phyloP scores from a whole-genome alignment of 129 eudicot species.

The Oenanthe sinensis region DNA sequence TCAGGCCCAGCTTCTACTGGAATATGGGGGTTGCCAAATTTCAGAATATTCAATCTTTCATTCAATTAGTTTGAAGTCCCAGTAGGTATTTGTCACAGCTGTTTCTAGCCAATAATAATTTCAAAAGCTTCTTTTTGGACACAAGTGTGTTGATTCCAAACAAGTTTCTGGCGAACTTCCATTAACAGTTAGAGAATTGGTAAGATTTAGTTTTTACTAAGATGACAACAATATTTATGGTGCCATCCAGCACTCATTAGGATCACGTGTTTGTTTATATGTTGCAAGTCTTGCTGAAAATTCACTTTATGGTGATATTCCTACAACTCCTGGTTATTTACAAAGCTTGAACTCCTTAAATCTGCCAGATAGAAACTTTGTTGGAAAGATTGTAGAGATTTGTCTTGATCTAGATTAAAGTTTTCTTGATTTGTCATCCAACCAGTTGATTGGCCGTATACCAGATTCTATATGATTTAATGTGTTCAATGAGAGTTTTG shows the following conservation, averaged over 20 bases:
- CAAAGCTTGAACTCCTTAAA: slow-evolving; percentile 45
- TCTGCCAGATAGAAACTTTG: slow-evolving; percentile 40
- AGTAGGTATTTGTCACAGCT: slow-evolving; percentile 33
- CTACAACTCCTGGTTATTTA: slow-evolving; percentile 34
- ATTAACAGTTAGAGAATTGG: slow-evolving; percentile 32
- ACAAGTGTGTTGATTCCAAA: slow-evolving; percentile 33
- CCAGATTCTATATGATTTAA: slow-evolving; percentile 34
- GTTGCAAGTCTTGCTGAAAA: slow-evolving; percentile 41
- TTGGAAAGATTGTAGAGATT: slow-evolving; percentile 39
- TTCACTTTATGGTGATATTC: slow-evolving; percentile 37
- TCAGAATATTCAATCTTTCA: slow-evolving; percentile 42
- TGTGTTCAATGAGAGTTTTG: slow-evolving; percentile 36
- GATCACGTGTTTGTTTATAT: slow-evolving; percentile 41
- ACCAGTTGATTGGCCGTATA: slow-evolving; percentile 40
- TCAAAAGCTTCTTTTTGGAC: slow-evolving; percentile 35
- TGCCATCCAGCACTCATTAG: slow-evolving; percentile 45
- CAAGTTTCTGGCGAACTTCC: slow-evolving; percentile 37
- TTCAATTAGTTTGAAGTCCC: slow-evolving; percentile 55
- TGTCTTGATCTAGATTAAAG: slow-evolving; percentile 32
- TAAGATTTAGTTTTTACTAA: slow-evolving; percentile 34
- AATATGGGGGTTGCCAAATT: slow-evolving; percentile 55
- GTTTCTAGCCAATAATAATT: slow-evolving; percentile 34
- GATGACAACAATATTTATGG: slow-evolving; percentile 44
- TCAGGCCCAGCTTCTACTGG: slow-evolving; percentile 49
- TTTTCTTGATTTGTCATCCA: slow-evolving; percentile 51